Conservation (phyloP, 371 early-diverging fungal genomes). For the Rhizopus delemar region DNA sequence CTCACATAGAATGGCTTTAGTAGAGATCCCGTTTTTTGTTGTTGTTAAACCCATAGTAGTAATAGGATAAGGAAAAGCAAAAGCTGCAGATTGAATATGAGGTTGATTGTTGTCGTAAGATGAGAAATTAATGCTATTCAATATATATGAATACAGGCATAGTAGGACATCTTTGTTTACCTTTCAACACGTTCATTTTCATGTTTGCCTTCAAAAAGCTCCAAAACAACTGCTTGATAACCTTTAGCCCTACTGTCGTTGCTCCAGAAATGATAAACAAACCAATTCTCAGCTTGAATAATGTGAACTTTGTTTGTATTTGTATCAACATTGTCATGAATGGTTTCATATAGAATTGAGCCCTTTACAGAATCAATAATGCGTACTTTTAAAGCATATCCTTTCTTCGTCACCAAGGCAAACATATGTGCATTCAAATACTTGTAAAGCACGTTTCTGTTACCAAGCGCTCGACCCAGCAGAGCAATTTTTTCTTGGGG, state of each 20-base stretch:
- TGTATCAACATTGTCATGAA: constrained; percentile 66
- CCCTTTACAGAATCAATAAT: constrained; percentile 89
- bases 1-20: constrained; percentile 79
- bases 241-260: constrained; percentile 58
- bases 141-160: not conserved
- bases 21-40: constrained; percentile 84
- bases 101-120: constrained; percentile 74
- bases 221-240: constrained; percentile 72
- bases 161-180: constrained; percentile 30
- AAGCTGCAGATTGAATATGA: constrained; percentile 72
- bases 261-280: constrained; percentile 88
- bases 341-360: constrained; percentile 70
- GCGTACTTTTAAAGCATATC: constrained; percentile 56
- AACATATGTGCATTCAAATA: constrained; percentile 92
- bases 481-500: constrained; percentile 72
- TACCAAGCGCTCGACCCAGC: constrained; percentile 88
- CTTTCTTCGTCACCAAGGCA: constrained; percentile 59
- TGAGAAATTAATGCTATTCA: constrained; percentile 62
- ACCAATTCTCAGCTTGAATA: constrained; percentile 82
- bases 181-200: constrained; percentile 74
- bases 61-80: constrained; percentile 70
- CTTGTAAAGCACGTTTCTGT: constrained; percentile 94
- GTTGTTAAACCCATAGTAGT: constrained; percentile 80
- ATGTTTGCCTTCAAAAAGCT: constrained; percentile 80
- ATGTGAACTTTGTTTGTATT: constrained; percentile 57